phyloP scores from a whole-genome alignment of 768 basidiomycete genomes.

The Lactifluus subvellereus region DNA sequence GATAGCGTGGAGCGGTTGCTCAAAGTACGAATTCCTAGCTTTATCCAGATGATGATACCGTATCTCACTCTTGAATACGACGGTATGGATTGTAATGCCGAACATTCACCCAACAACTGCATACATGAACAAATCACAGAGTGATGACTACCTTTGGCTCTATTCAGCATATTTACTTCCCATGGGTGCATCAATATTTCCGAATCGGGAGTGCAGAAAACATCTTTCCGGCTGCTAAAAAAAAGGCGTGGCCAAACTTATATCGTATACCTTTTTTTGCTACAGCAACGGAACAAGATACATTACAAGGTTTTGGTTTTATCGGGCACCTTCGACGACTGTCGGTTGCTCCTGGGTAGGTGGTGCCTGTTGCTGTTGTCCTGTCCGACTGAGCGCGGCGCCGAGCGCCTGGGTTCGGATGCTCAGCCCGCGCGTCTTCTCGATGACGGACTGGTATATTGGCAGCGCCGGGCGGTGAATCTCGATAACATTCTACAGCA shows the following conservation, averaged over 20 bases:
- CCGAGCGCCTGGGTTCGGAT: conserved; percentile 88
- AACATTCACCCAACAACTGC: neutral
- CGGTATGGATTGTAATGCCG: neutral
- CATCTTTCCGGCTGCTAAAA: neutral
- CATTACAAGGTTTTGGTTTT: conserved; percentile 3
- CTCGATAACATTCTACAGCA: conserved; percentile 85
- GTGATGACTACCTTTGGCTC: neutral
- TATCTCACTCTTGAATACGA: neutral
- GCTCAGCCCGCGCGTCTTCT: conserved; percentile 88
- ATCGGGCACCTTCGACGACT: conserved; percentile 27
- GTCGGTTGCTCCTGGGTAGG: conserved; percentile 22
- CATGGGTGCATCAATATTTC: neutral
- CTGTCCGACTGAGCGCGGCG: conserved; percentile 54
- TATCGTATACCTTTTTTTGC: neutral
- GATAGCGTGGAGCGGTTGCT: neutral
- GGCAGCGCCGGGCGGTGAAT: conserved; percentile 87
- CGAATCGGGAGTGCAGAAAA: neutral
- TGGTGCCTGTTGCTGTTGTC: conserved; percentile 14
- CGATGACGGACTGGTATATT: conserved; percentile 90
- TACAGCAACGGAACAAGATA: conserved; percentile 3
- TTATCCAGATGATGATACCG: conserved; percentile 11
- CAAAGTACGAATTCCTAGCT: neutral
- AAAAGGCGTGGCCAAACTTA: neutral
- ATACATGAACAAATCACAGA: neutral
- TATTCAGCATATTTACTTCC: neutral